Evolutionary conservation across 2,329 filamentous ascomycete genomes (phyloP).

Genomic region (Zalaria obscura): DNA sequence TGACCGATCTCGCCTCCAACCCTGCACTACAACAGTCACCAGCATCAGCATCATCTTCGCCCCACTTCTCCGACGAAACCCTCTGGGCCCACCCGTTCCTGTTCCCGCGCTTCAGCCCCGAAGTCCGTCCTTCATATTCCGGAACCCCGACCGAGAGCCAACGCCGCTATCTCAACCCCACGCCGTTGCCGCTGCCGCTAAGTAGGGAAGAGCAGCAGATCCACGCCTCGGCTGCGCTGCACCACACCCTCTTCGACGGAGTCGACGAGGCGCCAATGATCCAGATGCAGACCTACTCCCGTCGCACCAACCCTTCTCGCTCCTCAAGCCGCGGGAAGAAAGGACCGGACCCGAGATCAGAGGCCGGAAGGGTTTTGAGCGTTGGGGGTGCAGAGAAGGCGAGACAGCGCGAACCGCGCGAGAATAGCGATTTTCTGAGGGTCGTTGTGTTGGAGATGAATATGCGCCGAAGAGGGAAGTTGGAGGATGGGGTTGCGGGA

Average conservation of each 20-base stretch:
- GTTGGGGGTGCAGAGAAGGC: slow-evolving; percentile 15
- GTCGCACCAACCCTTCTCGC: slow-evolving; percentile 6
- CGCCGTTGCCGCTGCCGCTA: slow-evolving; percentile 23
- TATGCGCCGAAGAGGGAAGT: slow-evolving; percentile 49
- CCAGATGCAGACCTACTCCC: slow-evolving; percentile 48
- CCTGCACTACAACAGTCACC: slow-evolving; percentile 5
- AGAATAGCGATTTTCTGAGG: slow-evolving; percentile 49
- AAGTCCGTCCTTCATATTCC: slow-evolving; percentile 42
- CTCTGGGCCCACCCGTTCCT: slow-evolving; percentile 45
- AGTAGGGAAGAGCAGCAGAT: slow-evolving; percentile 19
- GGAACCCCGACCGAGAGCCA: slow-evolving; percentile 42
- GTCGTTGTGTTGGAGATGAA: slow-evolving; percentile 55
- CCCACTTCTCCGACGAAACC: slow-evolving; percentile 42
- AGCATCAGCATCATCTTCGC: slow-evolving; percentile 19
- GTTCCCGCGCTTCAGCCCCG: slow-evolving; percentile 43
- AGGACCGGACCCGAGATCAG: slow-evolving; percentile 25
- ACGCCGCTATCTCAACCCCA: slow-evolving; percentile 47
- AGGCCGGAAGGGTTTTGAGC: slow-evolving; percentile 27
- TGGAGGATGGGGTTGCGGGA: slow-evolving; percentile 40
- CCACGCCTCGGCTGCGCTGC: slow-evolving; percentile 20
- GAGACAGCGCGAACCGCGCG: slow-evolving; percentile 46
- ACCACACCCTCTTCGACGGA: slow-evolving; percentile 14
- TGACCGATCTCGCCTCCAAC: slow-evolving; percentile 22
- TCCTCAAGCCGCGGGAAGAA: slow-evolving; percentile 7
- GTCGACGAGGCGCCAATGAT: slow-evolving; percentile 38